A percentile compares a stretch with the other conserved stretches of the same genome.
These are phyloP conservation scores for Geotrichum aggregatum DNA, from an alignment of 1,139 yeast species.

Conservation along the genomic window DNA sequence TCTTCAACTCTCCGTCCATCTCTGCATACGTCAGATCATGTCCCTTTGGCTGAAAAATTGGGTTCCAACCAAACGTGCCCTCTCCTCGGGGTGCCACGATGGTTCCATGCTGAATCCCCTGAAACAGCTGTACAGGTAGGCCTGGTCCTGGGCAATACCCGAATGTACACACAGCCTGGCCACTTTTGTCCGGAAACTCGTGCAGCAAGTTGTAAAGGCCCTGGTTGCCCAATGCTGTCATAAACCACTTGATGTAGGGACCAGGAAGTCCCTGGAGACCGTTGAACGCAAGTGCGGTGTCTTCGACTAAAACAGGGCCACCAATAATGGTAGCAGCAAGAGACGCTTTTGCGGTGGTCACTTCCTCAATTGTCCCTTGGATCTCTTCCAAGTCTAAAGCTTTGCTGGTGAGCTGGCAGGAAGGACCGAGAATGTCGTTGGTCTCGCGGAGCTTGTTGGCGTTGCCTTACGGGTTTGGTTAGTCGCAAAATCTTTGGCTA, in stretches of 20 bases:
- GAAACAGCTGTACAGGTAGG: slow-evolving; percentile 63
- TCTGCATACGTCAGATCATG: slow-evolving; percentile 74
- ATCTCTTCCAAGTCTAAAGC: slow-evolving; percentile 80
- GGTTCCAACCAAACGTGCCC: slow-evolving; percentile 89
- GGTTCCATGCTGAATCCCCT: slow-evolving; percentile 75
- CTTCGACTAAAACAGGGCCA: slow-evolving; percentile 91
- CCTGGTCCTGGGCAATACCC: slow-evolving; percentile 88
- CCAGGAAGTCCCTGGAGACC: slow-evolving; percentile 89
- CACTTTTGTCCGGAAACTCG: slow-evolving; percentile 79
- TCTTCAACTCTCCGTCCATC: slow-evolving; percentile 71
- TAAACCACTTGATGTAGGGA: slow-evolving; percentile 88
- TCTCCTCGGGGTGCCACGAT: slow-evolving; percentile 79
- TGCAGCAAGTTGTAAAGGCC: slow-evolving; percentile 73
- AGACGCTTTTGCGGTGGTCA: slow-evolving; percentile 74
- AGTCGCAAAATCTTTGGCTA: too few relatives aligned
- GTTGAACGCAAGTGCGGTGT: slow-evolving; percentile 80
- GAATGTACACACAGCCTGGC: slow-evolving; percentile 86
- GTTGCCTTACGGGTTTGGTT: too few relatives aligned
- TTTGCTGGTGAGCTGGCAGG: slow-evolving; percentile 43
- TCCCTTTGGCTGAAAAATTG: slow-evolving; percentile 78
- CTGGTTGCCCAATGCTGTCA: slow-evolving; percentile 62
- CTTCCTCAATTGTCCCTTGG: slow-evolving; percentile 82
- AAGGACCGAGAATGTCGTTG: slow-evolving; percentile 65
- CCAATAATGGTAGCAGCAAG: slow-evolving; percentile 60
- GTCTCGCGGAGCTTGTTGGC: slow-evolving; percentile 84